Base-by-base conservation (phyloP, 2,329 filamentous ascomycete genomes). In the Blumeriella jaapii region DNA sequence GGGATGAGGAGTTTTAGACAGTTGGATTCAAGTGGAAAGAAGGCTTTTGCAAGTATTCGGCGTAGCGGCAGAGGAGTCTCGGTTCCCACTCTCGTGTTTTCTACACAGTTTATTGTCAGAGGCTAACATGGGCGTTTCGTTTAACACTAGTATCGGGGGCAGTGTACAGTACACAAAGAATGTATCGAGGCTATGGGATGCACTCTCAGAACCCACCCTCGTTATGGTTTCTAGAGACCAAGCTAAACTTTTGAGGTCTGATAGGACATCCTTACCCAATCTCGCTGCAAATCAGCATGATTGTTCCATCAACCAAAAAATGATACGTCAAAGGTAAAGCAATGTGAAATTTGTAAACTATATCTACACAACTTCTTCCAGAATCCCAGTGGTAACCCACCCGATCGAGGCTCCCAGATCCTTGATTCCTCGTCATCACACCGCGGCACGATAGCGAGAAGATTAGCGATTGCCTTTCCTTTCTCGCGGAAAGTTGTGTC, bases 1-100 rank as follows among this genome's bases (percentile, higher is more conserved):
- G 82, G 36, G 81, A 86, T 40, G 65, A 82, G 53, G 80, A 82
- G 28, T 41, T 41, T 35, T 41, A 29, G 17, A 13, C 7, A n/a
- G 18, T 6, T 13, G 17, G 18, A 13, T 26, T 15, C 3, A 13
- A 17, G 12, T n/a, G 30, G 26, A 18, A 19, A 35, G 6, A 28
- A 8, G 23, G 26, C 4, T 31, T 53, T 44, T 44, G 52, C 53
- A 54, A 55, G 52, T 55, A 56, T 56, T 25, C 36, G 47, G 51
- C 46, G 46, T 47, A 48, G 20, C 28, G 34, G 46, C 45, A 50
- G n/a, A 47, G 53, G 55, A 53, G 57, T 46, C 42, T 34, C 33
- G 43, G 42, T 44, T 38, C 29, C 31, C 37, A 39, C 19, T 42
- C 13, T 35, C 35, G 18, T 36, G 41, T 39, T 28, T 38, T 42